These are phyloP conservation scores for Backusella luteola DNA, from an alignment of 192 early-diverging fungal species.

Conservation along the genomic window DNA sequence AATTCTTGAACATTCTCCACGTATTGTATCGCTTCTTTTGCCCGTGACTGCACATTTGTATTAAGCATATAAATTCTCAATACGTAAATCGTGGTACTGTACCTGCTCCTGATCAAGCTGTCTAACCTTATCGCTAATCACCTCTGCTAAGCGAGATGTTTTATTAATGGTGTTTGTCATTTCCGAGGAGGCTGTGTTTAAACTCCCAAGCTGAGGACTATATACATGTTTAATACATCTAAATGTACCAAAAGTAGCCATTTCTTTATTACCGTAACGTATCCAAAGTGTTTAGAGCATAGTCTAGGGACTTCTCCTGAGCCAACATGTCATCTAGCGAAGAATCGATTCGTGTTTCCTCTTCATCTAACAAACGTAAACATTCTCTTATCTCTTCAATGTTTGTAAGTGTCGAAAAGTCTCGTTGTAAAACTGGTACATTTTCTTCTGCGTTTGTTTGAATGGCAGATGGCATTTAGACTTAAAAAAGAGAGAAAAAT, in stretches of 20 bases:
- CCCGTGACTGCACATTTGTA: constrained; percentile 47
- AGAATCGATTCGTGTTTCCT: constrained; percentile 61
- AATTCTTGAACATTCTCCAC: constrained; percentile 76
- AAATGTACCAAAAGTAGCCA: not conserved
- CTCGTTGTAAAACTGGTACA: constrained; percentile 4
- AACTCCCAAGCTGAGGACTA: constrained; percentile 54
- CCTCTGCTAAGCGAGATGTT: constrained; percentile 74
- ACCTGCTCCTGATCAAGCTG: constrained; percentile 77
- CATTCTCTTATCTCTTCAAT: constrained; percentile 60
- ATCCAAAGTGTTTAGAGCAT: constrained; percentile 51
- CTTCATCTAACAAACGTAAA: constrained; percentile 55
- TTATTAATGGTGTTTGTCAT: constrained; percentile 56
- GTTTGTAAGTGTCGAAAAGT: constrained; percentile 56
- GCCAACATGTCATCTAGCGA: constrained; percentile 57
- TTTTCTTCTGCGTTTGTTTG: not conserved
- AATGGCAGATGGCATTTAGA: constrained; percentile 5
- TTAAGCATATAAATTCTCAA: not conserved
- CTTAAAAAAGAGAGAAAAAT: not conserved
- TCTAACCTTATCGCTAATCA: constrained; percentile 82
- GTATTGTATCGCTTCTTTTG: constrained; percentile 64
- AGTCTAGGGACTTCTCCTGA: constrained; percentile 30
- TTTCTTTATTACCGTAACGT: constrained; percentile 44
- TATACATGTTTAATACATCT: constrained; percentile 21
- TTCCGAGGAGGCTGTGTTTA: constrained; percentile 45
- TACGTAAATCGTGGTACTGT: not conserved